phyloP scores from a whole-genome alignment of 129 eudicot genomes.

The Kitagawia praeruptora region DNA sequence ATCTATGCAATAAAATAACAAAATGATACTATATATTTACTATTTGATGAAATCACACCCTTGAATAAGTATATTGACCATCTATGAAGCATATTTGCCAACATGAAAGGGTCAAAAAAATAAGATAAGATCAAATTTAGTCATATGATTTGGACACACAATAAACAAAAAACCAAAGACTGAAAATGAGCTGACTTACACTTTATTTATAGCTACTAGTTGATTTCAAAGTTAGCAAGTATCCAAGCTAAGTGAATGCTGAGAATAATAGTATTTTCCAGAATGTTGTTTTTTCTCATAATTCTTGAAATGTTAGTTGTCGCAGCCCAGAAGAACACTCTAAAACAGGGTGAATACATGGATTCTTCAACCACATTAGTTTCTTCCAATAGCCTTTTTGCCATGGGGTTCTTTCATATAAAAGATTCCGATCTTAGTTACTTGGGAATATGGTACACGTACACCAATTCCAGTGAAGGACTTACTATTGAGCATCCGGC shows the following conservation, averaged over 20 bases:
- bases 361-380: constrained; percentile 14
- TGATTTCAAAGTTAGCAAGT: not conserved
- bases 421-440: constrained; percentile 5
- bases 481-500: not conserved
- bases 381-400: constrained; percentile 11
- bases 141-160: not conserved
- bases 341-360: constrained; percentile 13
- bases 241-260: not conserved
- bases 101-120: not conserved
- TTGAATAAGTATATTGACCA: no score
- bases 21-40: no score
- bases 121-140: not conserved
- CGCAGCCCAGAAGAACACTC: constrained; percentile 8
- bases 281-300: not conserved
- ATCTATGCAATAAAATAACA: no score
- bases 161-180: not conserved
- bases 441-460: constrained; percentile 33
- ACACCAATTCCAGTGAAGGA: not conserved
- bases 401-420: constrained; percentile 23
- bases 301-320: not conserved
- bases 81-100: not conserved
- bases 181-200: not conserved
- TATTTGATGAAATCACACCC: no score
- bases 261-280: no score
- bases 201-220: not conserved